phyloP scores from a whole-genome alignment of 768 basidiomycete genomes.

The Hygrocybe punicea region DNA sequence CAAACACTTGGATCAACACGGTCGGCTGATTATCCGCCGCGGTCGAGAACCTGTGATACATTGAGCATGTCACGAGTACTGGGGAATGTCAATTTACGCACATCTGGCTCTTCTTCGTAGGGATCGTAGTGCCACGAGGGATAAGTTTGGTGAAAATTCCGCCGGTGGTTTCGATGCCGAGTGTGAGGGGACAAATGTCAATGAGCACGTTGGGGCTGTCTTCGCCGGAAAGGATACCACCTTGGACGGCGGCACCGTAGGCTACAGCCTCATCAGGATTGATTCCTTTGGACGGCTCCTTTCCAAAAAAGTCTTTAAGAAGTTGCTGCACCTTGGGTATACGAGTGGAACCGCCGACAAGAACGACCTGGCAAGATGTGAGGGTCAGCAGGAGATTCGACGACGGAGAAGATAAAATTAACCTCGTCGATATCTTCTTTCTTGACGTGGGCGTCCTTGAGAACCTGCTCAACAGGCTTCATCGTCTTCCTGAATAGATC shows the following conservation, averaged over 20 bases:
- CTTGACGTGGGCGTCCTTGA: constrained; percentile 97
- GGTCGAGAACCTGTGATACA: constrained; percentile 57
- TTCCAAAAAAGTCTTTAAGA: constrained; percentile 96
- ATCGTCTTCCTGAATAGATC: constrained; percentile 99
- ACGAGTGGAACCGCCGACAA: constrained; percentile 97
- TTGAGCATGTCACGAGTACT: constrained; percentile 35
- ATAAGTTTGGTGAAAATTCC: constrained; percentile 98
- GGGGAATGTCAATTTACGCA: constrained; percentile 30
- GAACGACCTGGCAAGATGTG: constrained; percentile 54
- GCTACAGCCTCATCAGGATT: constrained; percentile 99
- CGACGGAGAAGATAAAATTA: constrained; percentile 23
- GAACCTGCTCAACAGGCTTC: constrained; percentile 98
- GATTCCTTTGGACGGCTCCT: constrained; percentile 97
- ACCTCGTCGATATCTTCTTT: constrained; percentile 96
- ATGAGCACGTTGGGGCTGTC: constrained; percentile 91
- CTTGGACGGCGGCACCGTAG: constrained; percentile 98
- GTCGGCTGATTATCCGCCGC: constrained; percentile 92
- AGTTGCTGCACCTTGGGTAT: constrained; percentile 99
- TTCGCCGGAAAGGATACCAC: constrained; percentile 95
- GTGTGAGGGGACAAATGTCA: constrained; percentile 93
- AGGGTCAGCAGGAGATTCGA: neutral
- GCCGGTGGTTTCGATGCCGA: constrained; percentile 98
- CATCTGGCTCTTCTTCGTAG: constrained; percentile 96
- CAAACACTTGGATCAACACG: constrained; percentile 94
- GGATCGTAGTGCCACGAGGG: constrained; percentile 95